A percentile compares a stretch with the other conserved stretches of the same genome.
phyloP scores from a whole-genome alignment of 345 rosid species.

The Salix koriyanagi region DNA sequence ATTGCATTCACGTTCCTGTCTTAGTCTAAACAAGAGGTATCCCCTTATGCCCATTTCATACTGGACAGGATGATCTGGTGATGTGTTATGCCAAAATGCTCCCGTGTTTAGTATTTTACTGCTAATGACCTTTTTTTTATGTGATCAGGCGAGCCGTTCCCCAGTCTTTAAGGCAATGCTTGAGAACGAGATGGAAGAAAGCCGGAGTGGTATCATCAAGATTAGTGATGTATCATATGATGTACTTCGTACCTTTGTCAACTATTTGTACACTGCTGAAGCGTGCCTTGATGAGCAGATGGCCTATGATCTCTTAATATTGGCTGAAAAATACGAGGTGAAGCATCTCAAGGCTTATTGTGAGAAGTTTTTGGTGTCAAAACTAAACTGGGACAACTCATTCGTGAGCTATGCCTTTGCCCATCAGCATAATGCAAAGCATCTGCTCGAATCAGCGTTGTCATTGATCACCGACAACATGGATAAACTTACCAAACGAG shows the following conservation, averaged over 20 bases:
- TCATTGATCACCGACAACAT: constrained; percentile 64
- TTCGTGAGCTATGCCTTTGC: constrained; percentile 77
- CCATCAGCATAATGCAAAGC: constrained; percentile 75
- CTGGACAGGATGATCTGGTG: not conserved
- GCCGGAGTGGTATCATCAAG: constrained; percentile 74
- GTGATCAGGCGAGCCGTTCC: constrained; percentile 59
- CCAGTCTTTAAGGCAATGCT: constrained; percentile 90
- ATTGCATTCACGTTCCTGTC: not conserved
- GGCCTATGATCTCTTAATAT: constrained; percentile 70
- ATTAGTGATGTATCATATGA: constrained; percentile 64
- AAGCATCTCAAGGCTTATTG: constrained; percentile 71
- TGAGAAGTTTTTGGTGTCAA: constrained; percentile 69
- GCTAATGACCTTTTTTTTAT: not conserved
- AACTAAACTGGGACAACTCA: constrained; percentile 70
- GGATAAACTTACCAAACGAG: constrained; percentile 65
- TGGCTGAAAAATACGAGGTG: constrained; percentile 84
- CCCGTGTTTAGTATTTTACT: not conserved
- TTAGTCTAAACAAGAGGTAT: not conserved
- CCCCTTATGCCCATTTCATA: not conserved
- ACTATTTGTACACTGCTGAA: constrained; percentile 74
- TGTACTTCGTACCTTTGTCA: constrained; percentile 59
- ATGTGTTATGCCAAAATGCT: not conserved
- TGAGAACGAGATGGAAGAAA: constrained; percentile 83
- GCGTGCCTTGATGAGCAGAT: constrained; percentile 71
- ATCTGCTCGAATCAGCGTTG: constrained; percentile 58